Percentiles rank a stretch among this genome's conserved stretches.
Conservation (phyloP, 2,329 filamentous ascomycete species). For the Pseudogymnoascus sp. region DNA sequence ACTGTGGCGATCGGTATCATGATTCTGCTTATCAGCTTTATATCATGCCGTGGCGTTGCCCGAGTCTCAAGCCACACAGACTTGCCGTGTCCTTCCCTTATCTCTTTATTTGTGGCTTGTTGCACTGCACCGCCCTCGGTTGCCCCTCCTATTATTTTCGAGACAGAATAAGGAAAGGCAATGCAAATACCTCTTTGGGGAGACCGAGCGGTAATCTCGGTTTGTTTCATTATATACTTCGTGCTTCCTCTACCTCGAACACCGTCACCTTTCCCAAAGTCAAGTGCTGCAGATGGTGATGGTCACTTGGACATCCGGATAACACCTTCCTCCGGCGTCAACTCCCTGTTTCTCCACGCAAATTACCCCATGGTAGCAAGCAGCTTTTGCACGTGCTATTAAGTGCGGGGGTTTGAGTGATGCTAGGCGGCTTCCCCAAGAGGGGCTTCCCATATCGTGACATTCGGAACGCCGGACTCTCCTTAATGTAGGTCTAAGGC, state of each 20-base stretch:
- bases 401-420: neutral
- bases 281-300: neutral
- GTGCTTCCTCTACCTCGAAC: neutral
- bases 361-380: neutral
- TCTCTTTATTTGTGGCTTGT: neutral
- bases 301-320: constrained; percentile 1
- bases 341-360: neutral
- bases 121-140: neutral
- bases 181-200: neutral
- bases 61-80: neutral
- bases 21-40: neutral
- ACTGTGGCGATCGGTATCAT: neutral
- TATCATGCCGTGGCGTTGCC: neutral
- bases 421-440: neutral
- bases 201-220: neutral
- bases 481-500: neutral
- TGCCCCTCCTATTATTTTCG: neutral
- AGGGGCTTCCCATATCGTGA: neutral
- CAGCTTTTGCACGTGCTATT: neutral
- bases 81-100: neutral
- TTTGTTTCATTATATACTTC: neutral
- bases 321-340: neutral
- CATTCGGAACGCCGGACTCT: neutral
- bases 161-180: neutral
- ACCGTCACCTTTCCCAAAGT: neutral